Evolutionary conservation across 2,329 filamentous ascomycete species (phyloP), one percentile per base, ranked within the genome.

Genomic region (Penicillium sp.): DNA sequence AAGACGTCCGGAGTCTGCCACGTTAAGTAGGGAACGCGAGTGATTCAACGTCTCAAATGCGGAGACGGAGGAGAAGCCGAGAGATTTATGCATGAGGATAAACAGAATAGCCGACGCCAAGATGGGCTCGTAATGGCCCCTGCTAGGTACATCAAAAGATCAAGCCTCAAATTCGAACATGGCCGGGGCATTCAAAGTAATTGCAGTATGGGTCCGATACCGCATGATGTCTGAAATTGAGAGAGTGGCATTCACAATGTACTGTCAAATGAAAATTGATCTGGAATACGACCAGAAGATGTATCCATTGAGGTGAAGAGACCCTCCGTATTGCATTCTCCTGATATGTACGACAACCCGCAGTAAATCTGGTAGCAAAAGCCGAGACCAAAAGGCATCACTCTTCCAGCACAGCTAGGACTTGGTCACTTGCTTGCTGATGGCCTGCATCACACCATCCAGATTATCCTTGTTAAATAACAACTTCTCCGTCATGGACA

Each of bases 1-100:
- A 2, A 81, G 60, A 34, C 71, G 69, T 0, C 76, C 73, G 63
- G 75, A 59, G 1, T 35, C 25, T 1, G 42, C 56, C 5, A 64
- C 62, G n/a, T 37, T 38, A 57, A 47, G 45, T 54, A 57, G 38
- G 54, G 15, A 43, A 15, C 42, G 20, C 20, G 41, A 22, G 41
- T 43, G 31, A 50, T 28, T 57, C 31, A 15, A 49, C 42, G n/a
- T 49, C 25, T 5, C 17, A 49, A 52, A 56, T 53, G 58, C 35
- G 58, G 58, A 54, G 58, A 60, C 54, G 35, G 58, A 55, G 58
- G 58, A 54, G 54, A 55, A 54, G 45, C 34, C 42, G 28, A 55
- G 51, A 8, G 12, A 55, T 55, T n/a, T n/a, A 55, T 50, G 43
- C 17, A 43, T 15, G 11, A 50, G 48, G 38, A 57, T 14, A 12